Conservation (phyloP, 2,329 filamentous ascomycete species). For the Colletotrichum sp. region DNA sequence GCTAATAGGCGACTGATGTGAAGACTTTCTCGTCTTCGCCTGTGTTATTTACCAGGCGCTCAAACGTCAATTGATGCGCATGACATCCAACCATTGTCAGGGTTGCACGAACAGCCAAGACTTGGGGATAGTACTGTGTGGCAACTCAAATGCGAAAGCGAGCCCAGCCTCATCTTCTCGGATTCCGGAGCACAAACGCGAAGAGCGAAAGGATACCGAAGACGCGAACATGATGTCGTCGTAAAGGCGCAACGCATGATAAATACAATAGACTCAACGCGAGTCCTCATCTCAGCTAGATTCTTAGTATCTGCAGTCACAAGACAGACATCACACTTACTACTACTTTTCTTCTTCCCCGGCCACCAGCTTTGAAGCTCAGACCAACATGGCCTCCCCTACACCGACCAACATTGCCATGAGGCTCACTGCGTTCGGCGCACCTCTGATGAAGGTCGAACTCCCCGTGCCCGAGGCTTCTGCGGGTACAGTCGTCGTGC, state of each 20-base stretch:
- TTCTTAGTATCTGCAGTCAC: background rate
- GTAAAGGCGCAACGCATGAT: background rate
- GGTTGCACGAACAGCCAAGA: background rate
- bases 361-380: background rate
- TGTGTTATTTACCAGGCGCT: background rate
- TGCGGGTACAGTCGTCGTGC: background rate
- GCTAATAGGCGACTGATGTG: background rate
- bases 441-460: background rate
- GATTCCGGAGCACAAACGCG: background rate
- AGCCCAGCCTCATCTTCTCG: background rate
- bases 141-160: background rate
- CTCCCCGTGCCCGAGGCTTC: background rate
- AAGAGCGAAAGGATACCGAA: background rate
- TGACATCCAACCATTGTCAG: background rate
- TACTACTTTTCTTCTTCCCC: background rate
- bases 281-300: background rate
- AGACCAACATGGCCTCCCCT: background rate
- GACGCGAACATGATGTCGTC: background rate
- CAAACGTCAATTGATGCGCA: background rate
- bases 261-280: background rate
- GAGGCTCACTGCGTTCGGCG: background rate
- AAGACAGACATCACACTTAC: background rate
- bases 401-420: background rate
- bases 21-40: background rate
- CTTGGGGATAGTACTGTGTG: background rate